Percentiles rank a stretch among this genome's conserved stretches.
phyloP scores from a whole-genome alignment of 805 yeast species.

The Ascoidea tarda region DNA sequence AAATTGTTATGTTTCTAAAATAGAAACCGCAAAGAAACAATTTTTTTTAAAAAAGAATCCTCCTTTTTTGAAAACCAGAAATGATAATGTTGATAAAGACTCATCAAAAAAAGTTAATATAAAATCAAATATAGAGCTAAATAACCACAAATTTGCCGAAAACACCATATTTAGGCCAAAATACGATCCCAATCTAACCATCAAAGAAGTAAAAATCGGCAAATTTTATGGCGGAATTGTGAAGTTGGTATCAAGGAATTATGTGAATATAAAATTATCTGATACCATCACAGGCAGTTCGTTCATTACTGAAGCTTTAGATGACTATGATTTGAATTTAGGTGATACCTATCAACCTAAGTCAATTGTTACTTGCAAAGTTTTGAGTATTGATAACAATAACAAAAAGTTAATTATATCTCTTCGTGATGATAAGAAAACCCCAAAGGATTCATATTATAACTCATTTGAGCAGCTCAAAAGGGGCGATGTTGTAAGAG shows the following conservation, averaged over 20 bases:
- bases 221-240: conserved; percentile 47
- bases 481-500: conserved; percentile 64
- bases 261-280: conserved; percentile 60
- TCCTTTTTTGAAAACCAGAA: conserved; percentile 21
- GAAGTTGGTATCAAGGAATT: conserved; percentile 39
- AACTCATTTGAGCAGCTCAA: conserved; percentile 35
- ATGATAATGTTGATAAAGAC: conserved; percentile 28
- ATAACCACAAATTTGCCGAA: conserved; percentile 23
- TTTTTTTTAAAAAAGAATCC: conserved; percentile 44
- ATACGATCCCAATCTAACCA: conserved; percentile 9
- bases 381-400: conserved; percentile 21
- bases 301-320: conserved; percentile 63
- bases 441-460: conserved; percentile 36
- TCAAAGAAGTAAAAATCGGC: conserved; percentile 40
- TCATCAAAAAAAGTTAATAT: conserved; percentile 36
- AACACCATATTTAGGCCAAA: conserved; percentile 17
- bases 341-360: conserved; percentile 34
- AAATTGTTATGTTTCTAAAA: conserved; percentile 45
- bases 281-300: conserved; percentile 46
- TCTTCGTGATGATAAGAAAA: conserved; percentile 26
- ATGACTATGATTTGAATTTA: conserved; percentile 44
- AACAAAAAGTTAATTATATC: conserved; percentile 45
- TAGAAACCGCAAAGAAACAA: conserved; percentile 54
- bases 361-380: conserved; percentile 43
- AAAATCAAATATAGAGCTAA: conserved; percentile 3